Percentiles rank a stretch among this genome's conserved stretches.
These are phyloP conservation scores for Flueggea neowawraea DNA, from an alignment of 441 rosid genomes.

Conservation along the genomic window DNA sequence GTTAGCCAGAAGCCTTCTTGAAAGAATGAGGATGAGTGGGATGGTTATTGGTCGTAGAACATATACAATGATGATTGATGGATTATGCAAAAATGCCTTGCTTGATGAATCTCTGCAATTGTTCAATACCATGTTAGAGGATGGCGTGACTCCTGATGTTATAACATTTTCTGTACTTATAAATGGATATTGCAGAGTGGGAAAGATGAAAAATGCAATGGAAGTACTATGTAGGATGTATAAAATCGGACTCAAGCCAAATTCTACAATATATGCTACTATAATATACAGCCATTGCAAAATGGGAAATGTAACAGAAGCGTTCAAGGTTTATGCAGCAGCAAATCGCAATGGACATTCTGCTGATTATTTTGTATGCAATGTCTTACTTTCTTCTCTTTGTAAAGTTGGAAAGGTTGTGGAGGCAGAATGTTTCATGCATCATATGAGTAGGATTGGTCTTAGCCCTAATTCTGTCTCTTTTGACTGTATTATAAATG, in stretches of 20 bases:
- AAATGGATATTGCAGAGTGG: constrained; percentile 64
- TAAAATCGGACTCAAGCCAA: constrained; percentile 60
- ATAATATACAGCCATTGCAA: constrained; percentile 55
- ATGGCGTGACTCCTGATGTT: constrained; percentile 61
- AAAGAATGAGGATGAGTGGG: constrained; percentile 62
- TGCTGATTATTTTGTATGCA: constrained; percentile 50
- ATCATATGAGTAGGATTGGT: constrained; percentile 50
- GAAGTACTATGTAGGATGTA: constrained; percentile 64
- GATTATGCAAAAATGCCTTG: constrained; percentile 60
- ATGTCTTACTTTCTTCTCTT: constrained; percentile 53
- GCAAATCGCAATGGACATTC: constrained; percentile 45
- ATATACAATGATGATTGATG: constrained; percentile 74
- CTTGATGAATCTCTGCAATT: constrained; percentile 56
- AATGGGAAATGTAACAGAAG: constrained; percentile 52
- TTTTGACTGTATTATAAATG: constrained; percentile 68
- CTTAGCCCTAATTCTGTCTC: constrained; percentile 43
- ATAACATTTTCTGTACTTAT: constrained; percentile 74
- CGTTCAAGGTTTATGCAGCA: constrained; percentile 56
- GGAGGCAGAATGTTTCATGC: constrained; percentile 64
- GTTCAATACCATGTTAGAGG: constrained; percentile 54
- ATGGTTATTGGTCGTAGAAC: constrained; percentile 45
- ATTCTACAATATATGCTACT: constrained; percentile 51
- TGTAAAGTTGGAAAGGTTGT: constrained; percentile 62
- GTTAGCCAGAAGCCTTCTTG: constrained; percentile 47
- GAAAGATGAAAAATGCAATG: constrained; percentile 41